Evolutionary conservation across 768 basidiomycete species (phyloP), one percentile per base, ranked within the genome.

Genomic region (Termitomyces sp.): DNA sequence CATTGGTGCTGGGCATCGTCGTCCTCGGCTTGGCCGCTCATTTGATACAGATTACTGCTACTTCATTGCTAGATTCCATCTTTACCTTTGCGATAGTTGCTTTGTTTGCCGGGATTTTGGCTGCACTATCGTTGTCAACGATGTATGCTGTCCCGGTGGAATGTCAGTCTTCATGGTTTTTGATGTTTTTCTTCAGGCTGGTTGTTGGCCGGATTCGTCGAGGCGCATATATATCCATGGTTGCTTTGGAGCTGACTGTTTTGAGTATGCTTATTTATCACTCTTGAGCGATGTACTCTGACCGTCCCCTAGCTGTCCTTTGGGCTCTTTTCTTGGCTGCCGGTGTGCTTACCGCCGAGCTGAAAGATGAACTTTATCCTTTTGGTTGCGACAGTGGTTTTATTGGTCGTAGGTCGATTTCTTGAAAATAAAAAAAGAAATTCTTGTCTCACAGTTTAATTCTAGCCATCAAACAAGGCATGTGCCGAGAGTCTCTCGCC

Each of bases 71-170:
- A n/a, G 9, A 5, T 3, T 2, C 1, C 4, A 4, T 34, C 22
- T 18, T 24, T 36, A 50, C 44, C 18, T 64, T 66, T 39, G 65
- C 62, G 37, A 45, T 60, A 39, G 50, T 62, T 8, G 59, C 48
- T 20, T 22, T 66, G 5, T 15, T 64, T 6, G 54, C 63, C 2
- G 59, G 57, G 12, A 29, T 46, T 16, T n/a, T 62, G 16, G 49
- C 61, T 13, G 20, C 41, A 0, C n/a, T 64, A 20, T 44, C 34
- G 1, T 34, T 65, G 18, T 56, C 64, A 10, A 10, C 51, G 22
- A 46, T 65, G 64, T 65, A 52, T 31, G 56, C 49, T 20, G 20
- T 5, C n/a, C n/a, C n/a, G 20, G 24, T 16, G 6, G 20, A n/a
- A 48, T 18, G 4, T 24, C 16, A 10, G 39, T 50, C 4, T 42